Evolutionary conservation across 768 basidiomycete genomes (phyloP).

Genomic region (Gautieria morchelliformis): DNA sequence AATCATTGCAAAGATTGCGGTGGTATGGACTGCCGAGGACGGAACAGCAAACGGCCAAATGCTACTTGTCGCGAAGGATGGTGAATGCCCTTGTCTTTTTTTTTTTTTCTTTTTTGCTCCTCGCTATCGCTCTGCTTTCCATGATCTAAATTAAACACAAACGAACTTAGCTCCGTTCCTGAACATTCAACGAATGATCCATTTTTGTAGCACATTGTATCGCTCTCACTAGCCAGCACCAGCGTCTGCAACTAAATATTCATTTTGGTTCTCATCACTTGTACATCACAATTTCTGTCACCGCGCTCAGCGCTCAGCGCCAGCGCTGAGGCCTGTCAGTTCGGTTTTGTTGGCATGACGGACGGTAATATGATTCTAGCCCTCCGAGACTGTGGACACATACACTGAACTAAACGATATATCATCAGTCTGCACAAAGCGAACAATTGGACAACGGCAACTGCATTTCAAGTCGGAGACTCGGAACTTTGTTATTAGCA

Average conservation of each 20-base stretch:
- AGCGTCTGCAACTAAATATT: no score
- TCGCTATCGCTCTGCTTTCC: not conserved
- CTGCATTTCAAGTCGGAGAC: not conserved
- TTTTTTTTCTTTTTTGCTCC: not conserved
- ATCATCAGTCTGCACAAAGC: no score
- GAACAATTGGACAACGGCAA: no score
- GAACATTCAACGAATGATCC: not conserved
- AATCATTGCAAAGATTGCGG: slow-evolving; percentile 78
- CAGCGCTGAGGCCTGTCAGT: no score
- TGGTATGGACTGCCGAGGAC: slow-evolving; percentile 66
- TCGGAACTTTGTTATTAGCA: not conserved
- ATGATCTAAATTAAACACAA: not conserved
- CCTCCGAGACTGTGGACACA: no score
- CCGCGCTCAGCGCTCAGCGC: no score
- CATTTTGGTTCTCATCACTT: no score
- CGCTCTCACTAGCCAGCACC: not conserved
- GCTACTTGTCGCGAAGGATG: slow-evolving; percentile 52
- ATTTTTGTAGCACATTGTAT: not conserved
- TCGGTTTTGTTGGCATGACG: no score
- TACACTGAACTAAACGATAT: no score
- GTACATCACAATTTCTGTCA: no score
- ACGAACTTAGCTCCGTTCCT: not conserved
- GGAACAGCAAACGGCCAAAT: slow-evolving; percentile 71
- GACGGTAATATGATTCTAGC: no score
- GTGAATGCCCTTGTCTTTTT: not conserved